Evolutionary conservation across 805 yeast genomes (phyloP).

Genomic region (Clavispora asparagi): DNA sequence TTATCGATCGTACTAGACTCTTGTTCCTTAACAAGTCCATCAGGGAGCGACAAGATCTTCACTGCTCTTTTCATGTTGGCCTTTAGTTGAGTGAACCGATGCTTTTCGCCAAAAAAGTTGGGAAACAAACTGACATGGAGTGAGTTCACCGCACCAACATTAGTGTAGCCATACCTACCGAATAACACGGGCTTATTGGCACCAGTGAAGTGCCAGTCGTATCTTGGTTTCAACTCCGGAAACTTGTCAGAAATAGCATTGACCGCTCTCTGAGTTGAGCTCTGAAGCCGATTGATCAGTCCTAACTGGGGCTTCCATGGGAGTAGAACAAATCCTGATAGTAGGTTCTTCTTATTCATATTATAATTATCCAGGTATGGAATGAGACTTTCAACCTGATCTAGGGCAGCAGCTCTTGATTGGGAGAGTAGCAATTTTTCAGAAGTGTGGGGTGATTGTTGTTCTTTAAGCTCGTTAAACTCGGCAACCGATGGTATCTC

Average conservation of each 20-base stretch:
- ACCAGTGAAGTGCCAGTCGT: slow-evolving; percentile 3
- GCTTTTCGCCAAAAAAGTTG: slow-evolving; percentile 5
- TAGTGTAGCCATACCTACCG: slow-evolving; percentile 6
- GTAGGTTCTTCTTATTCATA: slow-evolving; percentile 11
- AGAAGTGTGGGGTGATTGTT: neutral
- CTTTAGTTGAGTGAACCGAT: neutral
- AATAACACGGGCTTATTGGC: slow-evolving; percentile 2
- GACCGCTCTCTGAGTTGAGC: slow-evolving; percentile 3
- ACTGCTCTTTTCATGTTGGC: slow-evolving; percentile 3
- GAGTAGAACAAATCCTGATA: slow-evolving; percentile 12
- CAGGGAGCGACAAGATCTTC: slow-evolving; percentile 1
- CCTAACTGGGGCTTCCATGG: slow-evolving; percentile 16
- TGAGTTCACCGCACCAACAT: slow-evolving; percentile 5
- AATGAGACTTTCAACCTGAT: neutral
- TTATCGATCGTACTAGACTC: slow-evolving; percentile 4
- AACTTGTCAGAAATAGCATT: neutral
- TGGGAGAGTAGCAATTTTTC: neutral
- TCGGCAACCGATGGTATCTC: neutral
- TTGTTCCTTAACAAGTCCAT: neutral
- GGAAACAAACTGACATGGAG: slow-evolving; percentile 16
- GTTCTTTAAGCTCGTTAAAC: neutral
- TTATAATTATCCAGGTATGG: slow-evolving; percentile 18
- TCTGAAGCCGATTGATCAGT: slow-evolving; percentile 1
- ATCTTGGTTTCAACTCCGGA: slow-evolving; percentile 4
- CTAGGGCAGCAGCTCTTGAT: neutral